Percentiles rank a stretch among this genome's conserved stretches.
These are phyloP conservation scores for Neonectria punicea DNA, from an alignment of 2,329 filamentous ascomycete genomes.

Conservation along the genomic window DNA sequence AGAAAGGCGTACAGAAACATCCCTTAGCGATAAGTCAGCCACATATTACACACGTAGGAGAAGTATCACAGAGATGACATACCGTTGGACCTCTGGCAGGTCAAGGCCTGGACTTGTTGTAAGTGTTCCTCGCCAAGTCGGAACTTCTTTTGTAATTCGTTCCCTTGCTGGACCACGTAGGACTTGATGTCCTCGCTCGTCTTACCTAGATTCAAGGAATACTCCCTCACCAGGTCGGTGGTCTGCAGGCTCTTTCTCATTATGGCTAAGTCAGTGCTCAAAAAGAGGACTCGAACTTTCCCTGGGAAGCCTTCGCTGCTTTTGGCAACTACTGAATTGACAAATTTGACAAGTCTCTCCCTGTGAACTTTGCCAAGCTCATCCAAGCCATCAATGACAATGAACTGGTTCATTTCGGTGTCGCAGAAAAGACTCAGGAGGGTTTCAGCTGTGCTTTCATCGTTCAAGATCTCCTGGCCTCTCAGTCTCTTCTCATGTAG, in stretches of 20 bases:
- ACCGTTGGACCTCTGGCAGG: constrained; percentile 9
- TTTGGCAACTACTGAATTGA: constrained; percentile 9
- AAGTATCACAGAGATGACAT: not conserved
- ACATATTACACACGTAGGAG: not conserved
- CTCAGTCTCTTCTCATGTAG: too few relatives aligned
- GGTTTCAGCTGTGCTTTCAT: too few relatives aligned
- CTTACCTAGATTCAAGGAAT: not conserved
- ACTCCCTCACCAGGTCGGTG: not conserved
- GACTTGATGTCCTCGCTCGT: constrained; percentile 7
- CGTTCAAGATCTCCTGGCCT: too few relatives aligned
- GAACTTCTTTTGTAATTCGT: not conserved
- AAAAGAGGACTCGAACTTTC: constrained; percentile 9
- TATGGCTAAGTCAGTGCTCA: not conserved
- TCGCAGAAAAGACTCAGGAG: too few relatives aligned
- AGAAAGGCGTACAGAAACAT: constrained; percentile 49
- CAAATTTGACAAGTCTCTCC: constrained; percentile 28
- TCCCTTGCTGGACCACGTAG: constrained; percentile 1
- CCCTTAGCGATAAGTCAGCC: constrained; percentile 23
- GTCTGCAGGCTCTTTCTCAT: not conserved
- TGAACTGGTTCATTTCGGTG: too few relatives aligned
- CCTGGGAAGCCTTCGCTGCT: constrained; percentile 1
- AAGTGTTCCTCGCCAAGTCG: not conserved
- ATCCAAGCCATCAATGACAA: too few relatives aligned
- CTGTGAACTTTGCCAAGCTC: too few relatives aligned
- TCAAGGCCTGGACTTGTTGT: not conserved